These are phyloP conservation scores for Fusarium albidum DNA, from an alignment of 2,329 filamentous ascomycete species.

Conservation along the genomic window DNA sequence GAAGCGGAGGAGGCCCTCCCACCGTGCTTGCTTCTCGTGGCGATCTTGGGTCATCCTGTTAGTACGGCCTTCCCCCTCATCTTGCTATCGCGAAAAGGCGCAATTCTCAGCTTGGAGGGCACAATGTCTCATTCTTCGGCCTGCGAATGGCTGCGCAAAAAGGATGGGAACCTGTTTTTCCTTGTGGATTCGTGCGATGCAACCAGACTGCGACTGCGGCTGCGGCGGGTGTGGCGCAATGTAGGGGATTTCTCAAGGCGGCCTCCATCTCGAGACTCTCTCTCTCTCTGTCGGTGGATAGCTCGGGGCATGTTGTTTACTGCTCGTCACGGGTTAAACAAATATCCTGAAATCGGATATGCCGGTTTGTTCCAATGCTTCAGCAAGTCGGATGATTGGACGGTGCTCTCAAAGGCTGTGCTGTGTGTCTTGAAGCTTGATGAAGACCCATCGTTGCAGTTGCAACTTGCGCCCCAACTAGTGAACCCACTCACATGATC, in stretches of 20 bases:
- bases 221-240: constrained; percentile 34
- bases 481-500: no score
- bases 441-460: no score
- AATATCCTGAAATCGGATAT: no score
- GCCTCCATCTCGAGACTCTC: background rate
- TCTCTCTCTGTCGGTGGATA: constrained; percentile 5
- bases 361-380: no score
- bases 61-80: constrained; percentile 1
- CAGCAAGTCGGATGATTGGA: no score
- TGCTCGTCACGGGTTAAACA: no score
- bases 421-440: no score
- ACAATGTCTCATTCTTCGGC: constrained; percentile 37
- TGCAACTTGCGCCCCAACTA: no score
- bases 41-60: constrained; percentile 19
- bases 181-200: constrained; percentile 8
- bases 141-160: constrained; percentile 32
- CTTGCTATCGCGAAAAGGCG: constrained; percentile 27
- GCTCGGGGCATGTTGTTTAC: background rate
- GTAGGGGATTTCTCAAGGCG: constrained; percentile 15
- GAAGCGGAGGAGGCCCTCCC: background rate
- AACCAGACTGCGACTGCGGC: constrained; percentile 9
- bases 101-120: constrained; percentile 36
- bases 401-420: no score
- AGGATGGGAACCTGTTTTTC: constrained; percentile 25
- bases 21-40: constrained; percentile 28